Percentiles rank a stretch among this genome's conserved stretches.
phyloP scores from a whole-genome alignment of 495 filamentous ascomycete species.

The Neurospora pannonica region DNA sequence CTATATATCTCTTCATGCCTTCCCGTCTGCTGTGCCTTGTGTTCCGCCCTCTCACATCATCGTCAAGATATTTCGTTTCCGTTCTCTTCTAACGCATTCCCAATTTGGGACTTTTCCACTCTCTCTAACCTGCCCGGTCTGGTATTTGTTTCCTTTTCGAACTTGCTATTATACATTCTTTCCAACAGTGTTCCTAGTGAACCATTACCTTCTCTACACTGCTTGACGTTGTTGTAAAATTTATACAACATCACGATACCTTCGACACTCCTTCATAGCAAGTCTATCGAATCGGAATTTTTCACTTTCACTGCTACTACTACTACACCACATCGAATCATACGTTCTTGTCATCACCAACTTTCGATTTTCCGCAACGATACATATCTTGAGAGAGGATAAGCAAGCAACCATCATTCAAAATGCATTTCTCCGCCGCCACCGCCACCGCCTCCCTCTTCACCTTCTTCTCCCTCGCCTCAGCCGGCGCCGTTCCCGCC shows the following conservation, averaged over 20 bases:
- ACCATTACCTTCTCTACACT: background rate
- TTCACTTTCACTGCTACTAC: background rate
- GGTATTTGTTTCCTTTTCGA: background rate
- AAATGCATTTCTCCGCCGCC: background rate
- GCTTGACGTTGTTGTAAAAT: background rate
- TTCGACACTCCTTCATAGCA: background rate
- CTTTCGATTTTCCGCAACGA: background rate
- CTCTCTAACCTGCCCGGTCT: background rate
- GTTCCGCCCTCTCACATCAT: background rate
- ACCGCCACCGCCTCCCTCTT: slow-evolving; percentile 7
- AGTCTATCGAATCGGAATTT: background rate
- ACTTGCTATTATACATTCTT: background rate
- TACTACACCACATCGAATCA: background rate
- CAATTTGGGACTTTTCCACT: background rate
- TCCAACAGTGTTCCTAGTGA: background rate
- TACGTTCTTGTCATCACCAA: background rate
- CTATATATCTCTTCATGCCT: background rate
- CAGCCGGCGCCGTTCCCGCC: slow-evolving; percentile 10
- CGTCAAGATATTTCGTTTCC: background rate
- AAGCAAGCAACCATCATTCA: background rate
- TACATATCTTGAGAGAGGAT: background rate
- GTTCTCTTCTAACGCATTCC: background rate
- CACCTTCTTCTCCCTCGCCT: slow-evolving; percentile 15
- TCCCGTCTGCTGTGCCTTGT: background rate
- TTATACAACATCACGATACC: background rate